phyloP scores from a whole-genome alignment of 495 filamentous ascomycete species.

The Aspergillus affinis region DNA sequence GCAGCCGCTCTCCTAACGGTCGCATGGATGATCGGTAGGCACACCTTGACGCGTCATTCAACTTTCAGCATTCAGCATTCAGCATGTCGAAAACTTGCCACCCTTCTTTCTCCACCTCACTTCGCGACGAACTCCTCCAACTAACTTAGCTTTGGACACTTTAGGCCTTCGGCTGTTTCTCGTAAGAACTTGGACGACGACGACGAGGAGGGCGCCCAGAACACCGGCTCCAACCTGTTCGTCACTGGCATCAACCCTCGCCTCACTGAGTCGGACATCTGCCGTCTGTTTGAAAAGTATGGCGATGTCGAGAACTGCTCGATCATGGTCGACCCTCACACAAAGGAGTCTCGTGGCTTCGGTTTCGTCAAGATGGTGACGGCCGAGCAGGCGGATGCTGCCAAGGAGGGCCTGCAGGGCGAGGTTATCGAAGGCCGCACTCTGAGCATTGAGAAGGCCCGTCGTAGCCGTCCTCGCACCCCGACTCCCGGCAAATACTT shows the following conservation, averaged over 20 bases:
- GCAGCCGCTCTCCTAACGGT: conserved; percentile 73
- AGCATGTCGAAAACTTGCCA: background rate
- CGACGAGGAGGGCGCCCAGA: conserved; percentile 77
- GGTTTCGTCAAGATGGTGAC: conserved; percentile 99
- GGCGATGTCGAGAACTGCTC: conserved; percentile 98
- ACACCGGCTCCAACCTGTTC: conserved; percentile 97
- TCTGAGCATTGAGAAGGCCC: conserved; percentile 98
- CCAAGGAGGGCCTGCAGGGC: conserved; percentile 93
- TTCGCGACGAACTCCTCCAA: background rate
- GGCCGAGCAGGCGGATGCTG: conserved; percentile 89
- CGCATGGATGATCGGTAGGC: conserved; percentile 73
- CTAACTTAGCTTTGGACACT: conserved; percentile 7
- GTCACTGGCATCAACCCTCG: conserved; percentile 97
- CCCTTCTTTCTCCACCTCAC: background rate
- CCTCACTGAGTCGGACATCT: conserved; percentile 85
- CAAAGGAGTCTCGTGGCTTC: conserved; percentile 97
- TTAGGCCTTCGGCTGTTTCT: conserved; percentile 35
- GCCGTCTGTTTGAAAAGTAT: conserved; percentile 96
- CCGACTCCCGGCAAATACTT: conserved; percentile 99
- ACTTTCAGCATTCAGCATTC: too few species aligned
- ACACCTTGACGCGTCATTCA: conserved; percentile 3
- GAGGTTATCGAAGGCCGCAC: conserved; percentile 95
- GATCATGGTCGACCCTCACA: conserved; percentile 98
- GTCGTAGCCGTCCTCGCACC: conserved; percentile 88
- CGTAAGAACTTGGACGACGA: conserved; percentile 60